Percentiles rank a stretch among this genome's conserved stretches.
These are phyloP conservation scores for Pichia nakasei DNA, from an alignment of 805 yeast genomes.

Conservation along the genomic window DNA sequence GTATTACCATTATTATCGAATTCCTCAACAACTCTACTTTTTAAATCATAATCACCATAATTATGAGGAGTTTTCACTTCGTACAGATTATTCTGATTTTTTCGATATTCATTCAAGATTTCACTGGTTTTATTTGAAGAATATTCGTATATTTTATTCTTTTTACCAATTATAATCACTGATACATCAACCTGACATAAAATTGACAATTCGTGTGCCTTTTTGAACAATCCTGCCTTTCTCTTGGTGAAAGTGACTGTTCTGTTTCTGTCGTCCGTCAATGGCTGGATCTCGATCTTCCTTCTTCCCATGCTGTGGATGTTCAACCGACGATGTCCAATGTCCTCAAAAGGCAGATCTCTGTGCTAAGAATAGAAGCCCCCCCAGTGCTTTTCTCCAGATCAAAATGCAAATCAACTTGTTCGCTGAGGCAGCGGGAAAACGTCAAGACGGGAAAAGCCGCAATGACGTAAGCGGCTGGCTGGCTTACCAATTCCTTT, in stretches of 20 bases:
- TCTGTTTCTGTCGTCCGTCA: conserved; percentile 79
- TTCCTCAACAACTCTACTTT: conserved; percentile 9
- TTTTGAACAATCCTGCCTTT: conserved; percentile 87
- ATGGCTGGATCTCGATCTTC: conserved; percentile 88
- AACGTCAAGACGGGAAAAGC: too few relatives aligned
- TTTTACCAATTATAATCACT: conserved; percentile 76
- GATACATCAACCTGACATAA: conserved; percentile 91
- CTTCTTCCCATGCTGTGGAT: conserved; percentile 79
- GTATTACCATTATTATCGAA: background rate
- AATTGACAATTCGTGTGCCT: conserved; percentile 79
- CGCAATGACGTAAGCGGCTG: too few relatives aligned
- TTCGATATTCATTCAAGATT: conserved; percentile 34
- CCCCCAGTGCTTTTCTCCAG: too few relatives aligned
- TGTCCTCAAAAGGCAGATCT: too few relatives aligned
- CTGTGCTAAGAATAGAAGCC: too few relatives aligned
- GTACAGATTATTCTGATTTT: conserved; percentile 26
- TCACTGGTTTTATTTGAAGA: conserved; percentile 58
- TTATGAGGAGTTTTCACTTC: conserved; percentile 59
- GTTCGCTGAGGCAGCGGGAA: too few relatives aligned
- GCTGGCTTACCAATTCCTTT: too few relatives aligned
- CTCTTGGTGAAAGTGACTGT: conserved; percentile 87
- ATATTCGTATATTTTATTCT: conserved; percentile 77
- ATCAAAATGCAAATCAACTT: too few relatives aligned
- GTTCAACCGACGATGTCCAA: too few relatives aligned
- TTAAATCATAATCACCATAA: conserved; percentile 46